These are phyloP conservation scores for Bipolaris sorokiniana DNA, from an alignment of 2,329 filamentous ascomycete genomes.

Conservation along the genomic window DNA sequence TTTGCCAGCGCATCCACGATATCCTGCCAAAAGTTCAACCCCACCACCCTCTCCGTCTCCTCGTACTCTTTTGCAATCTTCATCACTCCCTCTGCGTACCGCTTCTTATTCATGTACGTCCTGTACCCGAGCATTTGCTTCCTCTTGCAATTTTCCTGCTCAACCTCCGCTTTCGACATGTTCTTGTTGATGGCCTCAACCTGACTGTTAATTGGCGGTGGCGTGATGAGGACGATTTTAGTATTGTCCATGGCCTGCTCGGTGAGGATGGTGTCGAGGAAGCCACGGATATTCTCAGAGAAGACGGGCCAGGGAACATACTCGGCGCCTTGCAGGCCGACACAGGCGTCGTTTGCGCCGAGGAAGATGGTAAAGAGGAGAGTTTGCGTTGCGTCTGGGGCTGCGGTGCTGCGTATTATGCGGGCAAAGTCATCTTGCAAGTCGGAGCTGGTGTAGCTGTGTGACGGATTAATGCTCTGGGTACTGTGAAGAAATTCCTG, in stretches of 20 bases:
- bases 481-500: background rate
- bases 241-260: slow-evolving; percentile 39
- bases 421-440: slow-evolving; percentile 33
- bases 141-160: slow-evolving; percentile 11
- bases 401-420: slow-evolving; percentile 30
- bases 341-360: slow-evolving; percentile 50
- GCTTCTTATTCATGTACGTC: slow-evolving; percentile 49
- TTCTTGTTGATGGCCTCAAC: background rate
- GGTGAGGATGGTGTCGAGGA: slow-evolving; percentile 43
- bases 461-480: background rate
- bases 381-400: slow-evolving; percentile 29
- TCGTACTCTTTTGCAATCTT: slow-evolving; percentile 45
- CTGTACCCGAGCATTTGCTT: slow-evolving; percentile 32
- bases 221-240: slow-evolving; percentile 48
- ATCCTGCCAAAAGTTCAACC: slow-evolving; percentile 45
- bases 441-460: slow-evolving; percentile 38
- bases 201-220: slow-evolving; percentile 45
- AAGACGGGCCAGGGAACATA: slow-evolving; percentile 45
- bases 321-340: slow-evolving; percentile 23
- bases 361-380: slow-evolving; percentile 51
- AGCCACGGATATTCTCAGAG: slow-evolving; percentile 45
- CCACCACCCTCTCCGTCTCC: slow-evolving; percentile 41
- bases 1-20: slow-evolving; percentile 32
- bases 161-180: slow-evolving; percentile 7
- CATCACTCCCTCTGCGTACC: slow-evolving; percentile 48